These are phyloP conservation scores for Naegleria fowleri DNA, from an alignment of 208 protist species.

Conservation along the genomic window DNA sequence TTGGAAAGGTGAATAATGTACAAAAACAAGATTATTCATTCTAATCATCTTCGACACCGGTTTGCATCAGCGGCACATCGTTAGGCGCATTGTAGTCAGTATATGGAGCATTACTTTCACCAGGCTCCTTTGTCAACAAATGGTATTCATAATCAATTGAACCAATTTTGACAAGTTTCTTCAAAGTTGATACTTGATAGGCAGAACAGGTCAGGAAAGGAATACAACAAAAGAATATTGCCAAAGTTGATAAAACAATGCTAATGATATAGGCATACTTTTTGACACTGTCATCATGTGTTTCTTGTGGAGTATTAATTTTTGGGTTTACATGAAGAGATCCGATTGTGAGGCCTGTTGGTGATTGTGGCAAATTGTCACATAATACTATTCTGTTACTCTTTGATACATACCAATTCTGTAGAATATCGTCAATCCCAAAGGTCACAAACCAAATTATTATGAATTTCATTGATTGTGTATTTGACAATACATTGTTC, in stretches of 20 bases:
- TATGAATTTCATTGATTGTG: no score
- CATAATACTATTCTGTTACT: background rate
- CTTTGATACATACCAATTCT: background rate
- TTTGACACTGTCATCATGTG: background rate
- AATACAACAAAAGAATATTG: background rate
- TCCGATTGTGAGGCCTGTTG: background rate
- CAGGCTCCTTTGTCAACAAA: background rate
- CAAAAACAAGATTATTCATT: slow-evolving; percentile 1
- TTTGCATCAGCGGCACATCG: background rate
- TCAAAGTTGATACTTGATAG: background rate
- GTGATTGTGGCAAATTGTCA: no score
- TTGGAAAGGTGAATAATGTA: background rate
- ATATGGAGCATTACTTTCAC: background rate
- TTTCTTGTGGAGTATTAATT: background rate
- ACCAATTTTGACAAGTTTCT: background rate
- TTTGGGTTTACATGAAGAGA: background rate
- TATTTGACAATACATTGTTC: no score
- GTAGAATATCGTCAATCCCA: background rate
- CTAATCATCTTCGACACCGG: background rate
- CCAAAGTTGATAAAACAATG: background rate
- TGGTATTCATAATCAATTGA: background rate
- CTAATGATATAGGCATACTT: slow-evolving; percentile 2
- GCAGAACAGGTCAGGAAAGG: background rate
- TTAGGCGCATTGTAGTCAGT: background rate
- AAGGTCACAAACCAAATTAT: no score